Evolutionary conservation across 2,329 filamentous ascomycete genomes (phyloP).

Genomic region (Celoporthe dispersa): DNA sequence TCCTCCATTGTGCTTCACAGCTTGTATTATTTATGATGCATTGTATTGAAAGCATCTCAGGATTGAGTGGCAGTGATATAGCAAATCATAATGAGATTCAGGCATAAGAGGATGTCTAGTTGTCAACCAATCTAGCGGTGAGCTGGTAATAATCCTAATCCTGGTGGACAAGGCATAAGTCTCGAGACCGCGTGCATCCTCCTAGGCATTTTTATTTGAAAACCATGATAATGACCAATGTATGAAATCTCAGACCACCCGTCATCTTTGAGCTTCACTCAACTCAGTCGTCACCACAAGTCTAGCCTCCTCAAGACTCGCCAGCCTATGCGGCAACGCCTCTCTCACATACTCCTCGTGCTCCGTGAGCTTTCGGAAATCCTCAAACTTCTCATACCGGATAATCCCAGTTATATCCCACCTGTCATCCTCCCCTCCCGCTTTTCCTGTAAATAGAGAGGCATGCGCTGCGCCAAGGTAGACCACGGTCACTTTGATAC

Average conservation of each 20-base stretch:
- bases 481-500: conserved; percentile 1
- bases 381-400: conserved; percentile 3
- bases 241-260: not conserved
- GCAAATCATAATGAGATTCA: no score
- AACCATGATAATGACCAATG: not conserved
- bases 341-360: conserved; percentile 1
- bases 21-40: no score
- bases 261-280: no score
- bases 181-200: not conserved
- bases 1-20: not conserved
- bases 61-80: no score
- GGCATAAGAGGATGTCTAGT: no score
- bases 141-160: not conserved
- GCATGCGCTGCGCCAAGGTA: not conserved
- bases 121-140: not conserved
- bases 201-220: no score
- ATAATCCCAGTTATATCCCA: not conserved
- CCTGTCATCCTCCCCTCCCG: not conserved
- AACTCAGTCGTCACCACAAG: conserved; percentile 2
- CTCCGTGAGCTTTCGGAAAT: not conserved
- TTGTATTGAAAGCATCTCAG: no score
- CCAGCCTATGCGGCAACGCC: not conserved
- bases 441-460: not conserved
- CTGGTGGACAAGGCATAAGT: not conserved
- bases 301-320: conserved; percentile 1